These are phyloP conservation scores for Oryza brachyantha DNA, from an alignment of 176 grass and related monocot genomes.

Conservation along the genomic window DNA sequence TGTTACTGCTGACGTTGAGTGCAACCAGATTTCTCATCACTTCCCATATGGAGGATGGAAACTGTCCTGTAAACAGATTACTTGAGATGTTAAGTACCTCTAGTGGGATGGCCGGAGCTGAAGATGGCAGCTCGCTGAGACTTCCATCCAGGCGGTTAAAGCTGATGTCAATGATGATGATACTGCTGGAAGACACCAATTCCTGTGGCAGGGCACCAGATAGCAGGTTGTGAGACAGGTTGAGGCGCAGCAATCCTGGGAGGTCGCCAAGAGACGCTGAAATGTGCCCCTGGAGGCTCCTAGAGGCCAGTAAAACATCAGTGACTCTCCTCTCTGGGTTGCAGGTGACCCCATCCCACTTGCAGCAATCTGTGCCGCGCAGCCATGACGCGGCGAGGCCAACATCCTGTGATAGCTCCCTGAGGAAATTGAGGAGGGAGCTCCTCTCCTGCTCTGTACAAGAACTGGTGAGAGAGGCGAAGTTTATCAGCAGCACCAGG, in stretches of 20 bases:
- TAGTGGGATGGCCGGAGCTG: neutral
- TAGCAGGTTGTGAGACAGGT: conserved; percentile 34
- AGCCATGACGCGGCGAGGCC: conserved; percentile 12
- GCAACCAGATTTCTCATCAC: neutral
- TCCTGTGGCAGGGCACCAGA: neutral
- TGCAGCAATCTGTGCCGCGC: conserved; percentile 23
- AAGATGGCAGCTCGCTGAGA: neutral
- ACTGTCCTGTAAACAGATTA: conserved; percentile 32
- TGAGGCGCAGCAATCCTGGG: neutral
- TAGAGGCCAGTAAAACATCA: neutral
- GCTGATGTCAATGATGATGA: conserved; percentile 36
- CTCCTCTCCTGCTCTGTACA: conserved; percentile 28
- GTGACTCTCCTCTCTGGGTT: neutral
- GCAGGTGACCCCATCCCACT: conserved; percentile 41
- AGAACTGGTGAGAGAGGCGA: neutral
- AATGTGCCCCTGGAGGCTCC: conserved; percentile 5
- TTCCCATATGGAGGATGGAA: conserved; percentile 4
- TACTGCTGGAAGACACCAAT: conserved; percentile 27
- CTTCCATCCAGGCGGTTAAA: conserved; percentile 33
- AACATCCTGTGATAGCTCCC: neutral
- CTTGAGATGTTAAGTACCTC: conserved; percentile 54
- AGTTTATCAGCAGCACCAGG: conserved; percentile 13
- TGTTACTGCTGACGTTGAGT: conserved; percentile 32
- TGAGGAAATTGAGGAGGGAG: conserved; percentile 34
- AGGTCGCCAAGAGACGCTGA: neutral